phyloP scores from a whole-genome alignment of 192 early-diverging fungal genomes.

The Coemansia sp. region DNA sequence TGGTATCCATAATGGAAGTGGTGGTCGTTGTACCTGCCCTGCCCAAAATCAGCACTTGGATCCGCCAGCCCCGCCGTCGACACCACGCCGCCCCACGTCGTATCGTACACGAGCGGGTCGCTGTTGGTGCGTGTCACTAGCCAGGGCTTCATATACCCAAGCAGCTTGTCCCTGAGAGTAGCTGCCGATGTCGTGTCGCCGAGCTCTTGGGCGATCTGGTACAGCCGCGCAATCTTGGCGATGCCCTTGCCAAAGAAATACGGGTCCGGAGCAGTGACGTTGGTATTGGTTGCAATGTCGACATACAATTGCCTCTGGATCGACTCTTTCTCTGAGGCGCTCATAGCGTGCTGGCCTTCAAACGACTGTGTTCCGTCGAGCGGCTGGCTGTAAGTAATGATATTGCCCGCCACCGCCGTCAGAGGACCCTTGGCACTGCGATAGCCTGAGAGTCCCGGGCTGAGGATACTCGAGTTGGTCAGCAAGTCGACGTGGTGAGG shows the following conservation, averaged over 20 bases:
- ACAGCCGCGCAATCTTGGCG: constrained; percentile 54
- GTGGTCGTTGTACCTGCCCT: constrained; percentile 64
- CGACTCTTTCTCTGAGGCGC: constrained; percentile 19
- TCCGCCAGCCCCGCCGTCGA: constrained; percentile 37
- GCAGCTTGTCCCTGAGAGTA: constrained; percentile 14
- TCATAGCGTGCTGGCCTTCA: constrained; percentile 31
- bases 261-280: constrained; percentile 45
- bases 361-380: constrained; percentile 34
- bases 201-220: constrained; percentile 56
- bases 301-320: constrained; percentile 43
- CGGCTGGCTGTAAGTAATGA: constrained; percentile 52
- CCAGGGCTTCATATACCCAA: constrained; percentile 42
- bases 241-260: constrained; percentile 62
- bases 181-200: constrained; percentile 27
- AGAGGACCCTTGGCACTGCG: constrained; percentile 57
- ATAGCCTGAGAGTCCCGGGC: constrained; percentile 40
- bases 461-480: constrained; percentile 6
- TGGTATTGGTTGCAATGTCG: constrained; percentile 33
- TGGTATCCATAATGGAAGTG: constrained; percentile 67
- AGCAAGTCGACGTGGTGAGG: constrained; percentile 57
- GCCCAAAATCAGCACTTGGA: constrained; percentile 54
- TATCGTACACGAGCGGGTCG: constrained; percentile 55
- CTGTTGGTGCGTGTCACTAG: constrained; percentile 31
- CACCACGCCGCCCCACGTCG: constrained; percentile 57
- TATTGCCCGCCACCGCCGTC: constrained; percentile 52